Evolutionary conservation across 2,329 filamentous ascomycete species (phyloP).

Genomic region (Penicillium digitatum): DNA sequence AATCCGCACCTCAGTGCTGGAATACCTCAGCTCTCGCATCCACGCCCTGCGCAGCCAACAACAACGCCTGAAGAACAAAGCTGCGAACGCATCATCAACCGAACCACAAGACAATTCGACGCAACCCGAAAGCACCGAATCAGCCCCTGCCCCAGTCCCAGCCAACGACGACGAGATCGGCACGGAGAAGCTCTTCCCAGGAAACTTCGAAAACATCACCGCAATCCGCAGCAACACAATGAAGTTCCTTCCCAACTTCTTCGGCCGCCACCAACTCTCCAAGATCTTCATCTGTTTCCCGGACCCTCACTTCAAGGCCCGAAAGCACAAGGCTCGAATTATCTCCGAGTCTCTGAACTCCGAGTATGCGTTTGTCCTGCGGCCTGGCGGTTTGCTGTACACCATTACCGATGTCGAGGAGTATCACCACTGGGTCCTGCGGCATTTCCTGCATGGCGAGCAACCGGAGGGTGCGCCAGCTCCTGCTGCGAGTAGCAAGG

Average conservation of each 20-base stretch:
- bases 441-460: slow-evolving; percentile 65
- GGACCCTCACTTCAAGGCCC: slow-evolving; percentile 94
- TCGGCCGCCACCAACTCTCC: slow-evolving; percentile 70
- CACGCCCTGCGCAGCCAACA: slow-evolving; percentile 64
- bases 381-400: slow-evolving; percentile 81
- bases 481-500: slow-evolving; percentile 54
- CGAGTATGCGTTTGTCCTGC: slow-evolving; percentile 85
- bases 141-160: slow-evolving; percentile 2
- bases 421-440: slow-evolving; percentile 87
- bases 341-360: slow-evolving; percentile 83
- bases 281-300: slow-evolving; percentile 99
- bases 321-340: slow-evolving; percentile 96
- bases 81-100: slow-evolving; percentile 7
- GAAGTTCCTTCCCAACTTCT: slow-evolving; percentile 99
- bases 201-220: slow-evolving; percentile 76
- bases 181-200: slow-evolving; percentile 26
- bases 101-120: background rate
- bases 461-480: slow-evolving; percentile 68
- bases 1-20: slow-evolving; percentile 83
- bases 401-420: slow-evolving; percentile 98
- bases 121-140: background rate
- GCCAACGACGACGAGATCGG: slow-evolving; percentile 19
- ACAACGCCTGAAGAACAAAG: slow-evolving; percentile 22
- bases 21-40: slow-evolving; percentile 86
- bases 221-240: slow-evolving; percentile 92